Base-by-base conservation (phyloP, 129 eudicot genomes). In the Escallonia herrerae region DNA sequence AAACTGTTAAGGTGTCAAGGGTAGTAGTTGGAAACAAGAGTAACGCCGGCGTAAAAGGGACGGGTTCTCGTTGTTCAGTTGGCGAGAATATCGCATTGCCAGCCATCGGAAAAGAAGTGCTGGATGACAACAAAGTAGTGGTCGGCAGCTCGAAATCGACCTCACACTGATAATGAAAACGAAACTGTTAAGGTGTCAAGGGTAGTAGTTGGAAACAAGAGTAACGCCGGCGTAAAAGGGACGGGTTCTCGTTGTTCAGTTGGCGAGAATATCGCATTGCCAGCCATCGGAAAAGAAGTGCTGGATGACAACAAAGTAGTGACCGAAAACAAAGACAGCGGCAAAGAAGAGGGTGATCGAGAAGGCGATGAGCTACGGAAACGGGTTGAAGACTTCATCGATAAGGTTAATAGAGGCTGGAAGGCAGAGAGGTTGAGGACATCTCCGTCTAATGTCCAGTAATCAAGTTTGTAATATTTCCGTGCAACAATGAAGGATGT, bases 341-440 rank as follows among this genome's bases (percentile, higher is more conserved):
- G 66, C 39, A 79, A 76, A 42, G 69, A 61, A 2, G 66, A 53
- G 58, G 58, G 7, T 6, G 14, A 69, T 4, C 59, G 69, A 5
- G 80, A 73, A 14, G 79, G 66, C 40, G 97, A 90, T 82, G 91
- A 90, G 51, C 82, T 90, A 47, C 75, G 84, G 74, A 75, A 64
- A 72, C 77, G 86, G 69, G 82, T 81, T 47, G 97, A 90, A 59
- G 97, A 84, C 53, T 90, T 90, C 61, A 90, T 90, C 33, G 73
- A 79, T 7, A 86, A 77, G 81, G 70, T 77, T 43, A 86, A 84
- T 58, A 79, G 76, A 64, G 84, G 78, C 12, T 90, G 95, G 91
- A 81, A 69, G 71, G 83, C 81, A 54, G 87, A 88, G 70, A 76
- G 57, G 62, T 7, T 42, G 58, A 13, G 33, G 52, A 6, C 48